Percentiles rank a stretch among this genome's conserved stretches.
These are phyloP conservation scores for Pinus tabuliformis DNA, from an alignment of 75 land plant species.

Conservation along the genomic window DNA sequence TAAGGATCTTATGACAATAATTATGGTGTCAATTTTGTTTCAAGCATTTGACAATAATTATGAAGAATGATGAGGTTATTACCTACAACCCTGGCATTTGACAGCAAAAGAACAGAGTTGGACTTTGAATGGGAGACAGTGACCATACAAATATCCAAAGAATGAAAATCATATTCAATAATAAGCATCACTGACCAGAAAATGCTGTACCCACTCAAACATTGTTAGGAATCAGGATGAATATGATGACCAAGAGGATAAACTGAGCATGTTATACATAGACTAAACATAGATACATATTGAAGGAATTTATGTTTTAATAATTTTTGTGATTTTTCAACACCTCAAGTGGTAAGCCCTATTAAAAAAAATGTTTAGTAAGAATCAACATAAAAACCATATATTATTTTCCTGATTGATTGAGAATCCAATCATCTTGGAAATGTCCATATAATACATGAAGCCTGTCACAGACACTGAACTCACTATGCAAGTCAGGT, in stretches of 20 bases:
- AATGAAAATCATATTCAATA: background rate
- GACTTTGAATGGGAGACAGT: background rate
- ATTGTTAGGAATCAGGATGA: background rate
- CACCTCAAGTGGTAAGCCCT: no score
- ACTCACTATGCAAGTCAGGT: no score
- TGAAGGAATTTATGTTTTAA: no score
- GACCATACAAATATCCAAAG: background rate
- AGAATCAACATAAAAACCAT: background rate
- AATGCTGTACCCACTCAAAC: background rate
- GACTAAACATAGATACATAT: background rate
- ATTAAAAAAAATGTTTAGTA: background rate
- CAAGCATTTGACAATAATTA: background rate
- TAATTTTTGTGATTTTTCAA: no score
- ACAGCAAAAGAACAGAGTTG: background rate
- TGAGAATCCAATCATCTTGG: background rate
- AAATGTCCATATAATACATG: background rate
- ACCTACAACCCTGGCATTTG: background rate
- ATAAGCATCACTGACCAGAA: no score
- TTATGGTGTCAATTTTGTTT: constrained; percentile 1
- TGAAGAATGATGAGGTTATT: background rate
- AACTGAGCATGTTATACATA: background rate
- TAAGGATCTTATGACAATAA: background rate
- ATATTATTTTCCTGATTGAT: background rate
- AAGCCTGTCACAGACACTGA: no score
- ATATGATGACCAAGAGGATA: background rate